phyloP scores from a whole-genome alignment of 2,329 filamentous ascomycete genomes.

The Elsinoe fawcettii region DNA sequence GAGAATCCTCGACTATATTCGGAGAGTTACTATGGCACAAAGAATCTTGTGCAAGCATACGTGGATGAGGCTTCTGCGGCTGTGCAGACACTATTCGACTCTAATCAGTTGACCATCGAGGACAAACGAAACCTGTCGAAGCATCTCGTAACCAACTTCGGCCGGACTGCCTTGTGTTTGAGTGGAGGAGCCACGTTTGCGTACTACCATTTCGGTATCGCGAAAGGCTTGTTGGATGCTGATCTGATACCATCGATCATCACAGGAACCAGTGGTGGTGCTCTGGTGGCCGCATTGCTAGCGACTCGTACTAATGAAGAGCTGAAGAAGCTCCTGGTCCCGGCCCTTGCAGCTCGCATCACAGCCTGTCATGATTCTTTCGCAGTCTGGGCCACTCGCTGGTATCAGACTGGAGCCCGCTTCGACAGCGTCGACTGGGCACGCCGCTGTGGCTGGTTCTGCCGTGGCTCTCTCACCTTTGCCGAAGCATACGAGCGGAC shows the following conservation, averaged over 20 bases:
- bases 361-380: constrained; percentile 76
- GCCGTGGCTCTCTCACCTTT: constrained; percentile 84
- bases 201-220: constrained; percentile 92
- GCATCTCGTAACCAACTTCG: constrained; percentile 81
- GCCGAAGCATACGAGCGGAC: constrained; percentile 90
- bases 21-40: constrained; percentile 97
- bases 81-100: constrained; percentile 61
- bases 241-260: constrained; percentile 85
- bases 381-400: constrained; percentile 67
- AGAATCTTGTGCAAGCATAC: constrained; percentile 83
- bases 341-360: constrained; percentile 76
- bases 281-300: constrained; percentile 77
- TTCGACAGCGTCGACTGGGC: constrained; percentile 96
- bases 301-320: constrained; percentile 89
- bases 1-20: constrained; percentile 94
- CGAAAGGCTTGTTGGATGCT: constrained; percentile 81
- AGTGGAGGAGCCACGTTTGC: constrained; percentile 92
- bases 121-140: constrained; percentile 79
- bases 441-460: constrained; percentile 77
- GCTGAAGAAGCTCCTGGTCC: constrained; percentile 73
- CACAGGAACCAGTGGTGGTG: constrained; percentile 90
- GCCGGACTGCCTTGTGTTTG: constrained; percentile 83
- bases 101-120: constrained; percentile 58
- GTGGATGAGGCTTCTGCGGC: constrained; percentile 71
- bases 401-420: constrained; percentile 86